Base-by-base conservation (phyloP, 2,329 filamentous ascomycete species). In the Monosporascus cannonballus region DNA sequence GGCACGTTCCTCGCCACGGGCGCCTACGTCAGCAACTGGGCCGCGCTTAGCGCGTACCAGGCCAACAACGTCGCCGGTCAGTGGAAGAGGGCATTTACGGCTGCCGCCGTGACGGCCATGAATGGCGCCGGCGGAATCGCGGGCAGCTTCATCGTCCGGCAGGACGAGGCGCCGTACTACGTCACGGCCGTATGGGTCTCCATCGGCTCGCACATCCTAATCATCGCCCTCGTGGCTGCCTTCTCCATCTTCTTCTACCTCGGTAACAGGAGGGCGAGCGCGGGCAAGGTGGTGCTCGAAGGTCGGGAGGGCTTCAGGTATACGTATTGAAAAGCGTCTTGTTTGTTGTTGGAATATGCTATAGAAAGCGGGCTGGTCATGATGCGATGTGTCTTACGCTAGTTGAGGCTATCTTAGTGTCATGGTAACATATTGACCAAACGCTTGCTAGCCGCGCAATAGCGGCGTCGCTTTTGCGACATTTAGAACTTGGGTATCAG, bases 1-100 rank as follows among this genome's bases (percentile, higher is more conserved):
- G 85, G 84, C 8, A 83, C 81, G 0, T 86, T 79, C 64, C 73
- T 88, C 2, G 83, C 84, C 0, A 87, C 84, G 0, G 85, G 85
- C 0, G 83, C 84, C 1, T 87, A 87, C 57, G 76, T 87, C 4
- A 81, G 79, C 4, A 88, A 88, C 57, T 87, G 84, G 84, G 84
- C 85, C 0, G 84, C 83, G 0, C 69, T 87, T 56, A 84, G 80
- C 50, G 77, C 81, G 0, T 85, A 83, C 57, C 78, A 83, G 61
- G 77, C 79, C 17, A 86, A 84, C 64, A 87, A 84, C 56, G 75
- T 85, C 42, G 73, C 77, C 0, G 80, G 81, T 0, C 83, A 86
- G 60, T 86, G 83, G 83, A 86, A 85, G 66, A 73, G 83, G 30
- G 81, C 77, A 2, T 83, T 83, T 47, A 80, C 80, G 0, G 80